phyloP scores from a whole-genome alignment of 2,329 filamentous ascomycete species.

The Paecilomyces sp. region DNA sequence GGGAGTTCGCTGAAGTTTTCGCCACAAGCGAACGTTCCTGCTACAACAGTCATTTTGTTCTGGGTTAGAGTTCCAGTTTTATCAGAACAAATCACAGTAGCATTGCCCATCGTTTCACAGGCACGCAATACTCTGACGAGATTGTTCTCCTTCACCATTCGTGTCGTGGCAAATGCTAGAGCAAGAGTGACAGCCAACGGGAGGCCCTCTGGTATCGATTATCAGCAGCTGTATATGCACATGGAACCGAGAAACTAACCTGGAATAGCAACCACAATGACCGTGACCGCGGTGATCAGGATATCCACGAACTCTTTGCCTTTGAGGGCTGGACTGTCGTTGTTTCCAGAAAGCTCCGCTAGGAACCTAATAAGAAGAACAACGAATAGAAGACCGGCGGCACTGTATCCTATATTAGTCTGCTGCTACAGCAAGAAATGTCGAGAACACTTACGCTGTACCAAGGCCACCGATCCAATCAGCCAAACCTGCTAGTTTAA shows the following conservation, averaged over 20 bases:
- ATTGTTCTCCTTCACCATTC: conserved; percentile 72
- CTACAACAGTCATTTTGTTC: conserved; percentile 70
- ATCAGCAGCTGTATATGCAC: neutral
- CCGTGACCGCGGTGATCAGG: conserved; percentile 70
- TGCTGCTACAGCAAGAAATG: neutral
- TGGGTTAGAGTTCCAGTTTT: conserved; percentile 71
- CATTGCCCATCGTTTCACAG: conserved; percentile 76
- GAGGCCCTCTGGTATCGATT: conserved; percentile 52
- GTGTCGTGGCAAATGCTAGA: conserved; percentile 67
- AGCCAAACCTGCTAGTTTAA: conserved; percentile 67
- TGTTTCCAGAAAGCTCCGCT: conserved; percentile 53
- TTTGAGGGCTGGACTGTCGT: conserved; percentile 59
- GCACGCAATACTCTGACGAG: conserved; percentile 69
- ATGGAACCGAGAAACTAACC: conserved; percentile 17
- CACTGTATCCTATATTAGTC: conserved; percentile 20
- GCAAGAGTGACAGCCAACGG: conserved; percentile 72
- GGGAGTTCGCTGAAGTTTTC: conserved; percentile 46
- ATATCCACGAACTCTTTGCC: conserved; percentile 71
- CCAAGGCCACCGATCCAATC: conserved; percentile 72
- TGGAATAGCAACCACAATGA: conserved; percentile 72
- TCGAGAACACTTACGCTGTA: conserved; percentile 44
- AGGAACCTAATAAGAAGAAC: conserved; percentile 83
- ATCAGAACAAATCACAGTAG: conserved; percentile 72
- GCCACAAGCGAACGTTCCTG: conserved; percentile 58
- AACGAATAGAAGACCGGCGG: conserved; percentile 73